These are phyloP conservation scores for Takashimella koratensis DNA, from an alignment of 1,284 basidiomycete species.

Conservation along the genomic window DNA sequence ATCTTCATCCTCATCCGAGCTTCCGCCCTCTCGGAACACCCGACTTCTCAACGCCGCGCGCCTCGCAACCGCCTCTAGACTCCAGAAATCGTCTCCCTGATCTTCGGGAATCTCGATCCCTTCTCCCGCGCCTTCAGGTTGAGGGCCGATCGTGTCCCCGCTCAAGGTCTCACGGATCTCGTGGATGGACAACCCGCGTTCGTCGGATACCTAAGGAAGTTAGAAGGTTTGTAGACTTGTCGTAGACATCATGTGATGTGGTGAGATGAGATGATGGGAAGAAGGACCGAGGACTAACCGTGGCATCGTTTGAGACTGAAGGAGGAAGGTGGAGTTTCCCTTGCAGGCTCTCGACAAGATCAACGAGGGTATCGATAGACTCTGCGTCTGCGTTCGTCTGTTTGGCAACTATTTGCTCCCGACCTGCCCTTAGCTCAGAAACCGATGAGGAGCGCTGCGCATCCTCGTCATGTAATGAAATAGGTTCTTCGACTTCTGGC, in stretches of 20 bases:
- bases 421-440: neutral
- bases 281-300: neutral
- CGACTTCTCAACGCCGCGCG: conserved; percentile 26
- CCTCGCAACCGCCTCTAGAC: conserved; percentile 27
- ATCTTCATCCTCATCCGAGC: conserved; percentile 19
- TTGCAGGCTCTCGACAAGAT: conserved; percentile 14
- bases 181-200: conserved; percentile 42
- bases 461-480: no score
- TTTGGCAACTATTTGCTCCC: neutral
- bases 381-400: conserved; percentile 1
- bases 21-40: conserved; percentile 28
- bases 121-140: conserved; percentile 13
- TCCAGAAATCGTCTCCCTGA: conserved; percentile 31
- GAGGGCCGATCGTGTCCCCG: conserved; percentile 27
- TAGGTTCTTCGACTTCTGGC: neutral
- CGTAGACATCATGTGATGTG: no score
- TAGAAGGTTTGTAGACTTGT: no score
- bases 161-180: conserved; percentile 41
- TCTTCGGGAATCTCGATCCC: conserved; percentile 7
- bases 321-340: conserved; percentile 9
- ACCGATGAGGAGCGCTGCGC: no score
- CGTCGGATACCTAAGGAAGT: conserved; percentile 23
- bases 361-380: conserved; percentile 14
- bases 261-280: no score
- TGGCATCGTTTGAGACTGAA: neutral